Base-by-base conservation (phyloP, 305 asterid species). In the Rubia tinctorum region DNA sequence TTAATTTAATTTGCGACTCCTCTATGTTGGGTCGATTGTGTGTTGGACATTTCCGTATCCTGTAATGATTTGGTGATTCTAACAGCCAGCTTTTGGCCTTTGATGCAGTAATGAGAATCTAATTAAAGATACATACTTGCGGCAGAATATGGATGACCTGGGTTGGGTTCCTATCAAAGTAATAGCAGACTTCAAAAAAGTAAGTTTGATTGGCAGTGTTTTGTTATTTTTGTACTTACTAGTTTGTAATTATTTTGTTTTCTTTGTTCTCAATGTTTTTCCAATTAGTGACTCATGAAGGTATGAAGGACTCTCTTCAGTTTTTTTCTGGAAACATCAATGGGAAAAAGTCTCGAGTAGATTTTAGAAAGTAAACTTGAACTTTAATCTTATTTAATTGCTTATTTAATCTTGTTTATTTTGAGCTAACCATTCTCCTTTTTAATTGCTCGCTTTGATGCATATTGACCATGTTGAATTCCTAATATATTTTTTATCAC, bases 131-230 rank as follows among this genome's bases (percentile, higher is more conserved):
- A 80, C 80, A 12, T 89, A 49, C 83, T 83, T 92, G 85, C 89
- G 94, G 70, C 77, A 83, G 68, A 87, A 88, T 66, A 92, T 92
- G 97, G 92, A 92, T 80, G 83, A 53, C 0, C 92, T 88, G 63
- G 98, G 98, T 44, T 92, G 98, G 97, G 96, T 92, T 73, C 76
- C 92, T 8, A 80, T 92, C 71, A 83, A 76, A 58, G 73, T 89
- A 73, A 85, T 92, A 78, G 94, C 96, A 42, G 85, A 85, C 70
- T 92, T 92, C 87, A 88, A 89, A 43, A 90, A 84, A 80, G 96
- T 92, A 73, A 85, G 96, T 79, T 44, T 68, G 73, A 39, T 42
- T 73, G 25, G 63, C 49, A 47, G 44, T 76, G 2, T 11, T 49
- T 60, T 47, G 42, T 23, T 15, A 7, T 47, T 61, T 68, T n/a